Base-by-base conservation (phyloP, 768 basidiomycete genomes). In the Sporobolomyces pararoseus region DNA sequence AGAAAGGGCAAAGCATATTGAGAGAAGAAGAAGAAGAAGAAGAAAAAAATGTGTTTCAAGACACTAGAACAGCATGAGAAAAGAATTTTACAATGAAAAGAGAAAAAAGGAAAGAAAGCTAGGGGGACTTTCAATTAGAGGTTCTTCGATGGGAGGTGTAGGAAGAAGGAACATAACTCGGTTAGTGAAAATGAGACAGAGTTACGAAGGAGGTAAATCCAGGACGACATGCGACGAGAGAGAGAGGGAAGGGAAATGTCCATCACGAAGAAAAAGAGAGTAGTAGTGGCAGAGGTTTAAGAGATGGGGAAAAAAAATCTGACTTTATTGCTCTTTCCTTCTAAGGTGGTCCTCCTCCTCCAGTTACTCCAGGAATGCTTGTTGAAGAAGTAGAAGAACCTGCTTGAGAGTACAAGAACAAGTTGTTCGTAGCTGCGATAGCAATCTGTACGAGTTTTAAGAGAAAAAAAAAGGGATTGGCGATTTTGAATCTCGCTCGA, bases 371-470 rank as follows among this genome's bases (percentile, higher is more conserved):
- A 9, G 58, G 58, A 44, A 60, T 61, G 32, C 31, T 61, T 7
- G 59, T 3, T 34, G 59, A 61, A 17, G 14, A 4, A 7, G 14
- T 7, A 3, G 59, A 61, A 14, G 59, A 61, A 19, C 59, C 59
- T 25, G 63, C 25, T 49, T 73, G 46, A 5, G 57, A 61, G 57
- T 61, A 79, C 63, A 90, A 82, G 85, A 88, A 94, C 81, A 96
- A 82, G 81, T 96, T 96, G 84, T 96, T 96, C 13, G 72, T 74
- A 13, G 76, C 76, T 3, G 74, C 73, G 52, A 75, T 75, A 25
- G 73, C 76, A 52, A 76, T 75, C 75, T 75, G 64, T 37, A 12
- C 23, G 57, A n/a, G n/a, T n/a, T n/a, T n/a, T n/a, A n/a, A n/a
- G n/a, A n/a, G n/a, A n/a, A n/a, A n/a, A n/a, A n/a, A n/a, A n/a